phyloP scores from a whole-genome alignment of 2,329 filamentous ascomycete species.

The Hymenoscyphus scutula region DNA sequence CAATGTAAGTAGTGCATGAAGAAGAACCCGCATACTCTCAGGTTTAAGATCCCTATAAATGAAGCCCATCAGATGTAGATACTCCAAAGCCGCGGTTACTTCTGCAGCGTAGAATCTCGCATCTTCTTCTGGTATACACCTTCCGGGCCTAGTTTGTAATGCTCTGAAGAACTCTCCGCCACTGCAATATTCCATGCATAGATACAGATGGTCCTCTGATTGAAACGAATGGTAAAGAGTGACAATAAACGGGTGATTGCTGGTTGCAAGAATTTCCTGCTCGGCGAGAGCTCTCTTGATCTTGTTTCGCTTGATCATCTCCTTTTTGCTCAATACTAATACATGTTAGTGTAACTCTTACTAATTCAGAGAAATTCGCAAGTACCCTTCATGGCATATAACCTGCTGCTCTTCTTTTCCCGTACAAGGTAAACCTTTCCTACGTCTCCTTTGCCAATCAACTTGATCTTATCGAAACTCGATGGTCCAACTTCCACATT shows the following conservation, averaged over 20 bases:
- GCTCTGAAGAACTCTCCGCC: slow-evolving; percentile 98
- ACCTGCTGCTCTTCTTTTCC: slow-evolving; percentile 92
- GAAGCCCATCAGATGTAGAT: slow-evolving; percentile 97
- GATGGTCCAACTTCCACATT: slow-evolving; percentile 93
- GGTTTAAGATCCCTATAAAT: slow-evolving; percentile 98
- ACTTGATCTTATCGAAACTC: slow-evolving; percentile 99
- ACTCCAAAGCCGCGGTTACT: slow-evolving; percentile 93
- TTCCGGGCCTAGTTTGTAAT: slow-evolving; percentile 91
- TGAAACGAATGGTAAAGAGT: slow-evolving; percentile 99
- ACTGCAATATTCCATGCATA: slow-evolving; percentile 99
- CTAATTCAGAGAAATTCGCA: neutral
- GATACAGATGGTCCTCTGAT: slow-evolving; percentile 94
- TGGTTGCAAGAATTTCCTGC: slow-evolving; percentile 96
- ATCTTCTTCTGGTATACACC: slow-evolving; percentile 95
- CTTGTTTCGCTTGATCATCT: slow-evolving; percentile 99
- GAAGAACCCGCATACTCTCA: slow-evolving; percentile 66
- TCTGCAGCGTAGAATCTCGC: slow-evolving; percentile 97
- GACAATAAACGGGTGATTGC: slow-evolving; percentile 98
- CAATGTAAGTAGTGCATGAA: slow-evolving; percentile 7
- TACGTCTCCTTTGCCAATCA: slow-evolving; percentile 98
- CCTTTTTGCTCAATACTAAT: slow-evolving; percentile 94
- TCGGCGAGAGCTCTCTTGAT: slow-evolving; percentile 97
- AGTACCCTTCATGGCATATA: slow-evolving; percentile 98
- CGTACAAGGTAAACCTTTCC: slow-evolving; percentile 97
- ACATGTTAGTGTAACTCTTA: slow-evolving; percentile 28